Conservation (phyloP, 768 basidiomycete species). For the Podaxis pistillaris region DNA sequence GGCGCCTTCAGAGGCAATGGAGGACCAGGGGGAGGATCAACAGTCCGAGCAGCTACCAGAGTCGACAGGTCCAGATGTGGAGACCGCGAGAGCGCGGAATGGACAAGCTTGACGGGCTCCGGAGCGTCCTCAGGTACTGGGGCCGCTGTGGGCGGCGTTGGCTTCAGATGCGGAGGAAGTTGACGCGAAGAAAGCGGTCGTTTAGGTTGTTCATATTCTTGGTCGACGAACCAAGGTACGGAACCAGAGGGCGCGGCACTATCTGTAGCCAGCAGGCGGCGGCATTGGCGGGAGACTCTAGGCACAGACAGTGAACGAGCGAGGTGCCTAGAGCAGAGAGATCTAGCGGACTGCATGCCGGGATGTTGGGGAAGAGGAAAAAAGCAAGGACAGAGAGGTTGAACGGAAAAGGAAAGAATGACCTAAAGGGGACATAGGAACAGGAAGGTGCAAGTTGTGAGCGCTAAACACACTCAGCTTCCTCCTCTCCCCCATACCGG, state of each 20-base stretch:
- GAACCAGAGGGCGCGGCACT: constrained; percentile 4
- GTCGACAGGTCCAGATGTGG: constrained; percentile 67
- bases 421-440: background rate
- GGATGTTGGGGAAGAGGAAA: no score
- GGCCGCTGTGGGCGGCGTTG: constrained; percentile 23
- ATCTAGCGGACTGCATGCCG: no score
- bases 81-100: constrained; percentile 53
- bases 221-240: constrained; percentile 71
- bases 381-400: background rate
- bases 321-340: background rate
- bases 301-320: background rate
- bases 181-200: constrained; percentile 22
- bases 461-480: constrained; percentile 6
- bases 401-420: background rate
- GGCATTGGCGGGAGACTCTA: background rate
- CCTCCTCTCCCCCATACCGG: background rate
- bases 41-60: constrained; percentile 53
- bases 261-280: background rate
- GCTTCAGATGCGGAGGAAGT: constrained; percentile 26
- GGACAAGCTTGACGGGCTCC: constrained; percentile 49
- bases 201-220: constrained; percentile 21
- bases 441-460: constrained; percentile 1
- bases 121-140: constrained; percentile 56
- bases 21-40: constrained; percentile 52
- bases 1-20: constrained; percentile 54